A percentile compares a stretch with the other conserved stretches of the same genome.
Evolutionary conservation across 2,329 filamentous ascomycete genomes (phyloP).

Genomic region (Torrubiella hemipterigena): DNA sequence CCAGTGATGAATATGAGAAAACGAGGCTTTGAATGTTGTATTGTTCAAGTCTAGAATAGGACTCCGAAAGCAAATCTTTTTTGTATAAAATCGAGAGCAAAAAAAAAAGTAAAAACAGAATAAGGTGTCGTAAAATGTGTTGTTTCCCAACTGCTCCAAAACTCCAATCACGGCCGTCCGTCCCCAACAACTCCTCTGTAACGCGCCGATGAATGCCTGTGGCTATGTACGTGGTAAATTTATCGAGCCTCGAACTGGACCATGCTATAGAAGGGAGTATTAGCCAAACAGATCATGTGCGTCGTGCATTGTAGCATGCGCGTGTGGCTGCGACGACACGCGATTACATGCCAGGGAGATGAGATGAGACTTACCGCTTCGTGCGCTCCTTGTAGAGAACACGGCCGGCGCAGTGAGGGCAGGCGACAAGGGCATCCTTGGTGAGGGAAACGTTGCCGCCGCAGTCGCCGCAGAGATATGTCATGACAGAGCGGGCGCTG

Average conservation of each 20-base stretch:
- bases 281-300: too few species aligned
- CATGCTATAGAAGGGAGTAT: slow-evolving; percentile 53
- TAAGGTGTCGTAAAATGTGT: background rate
- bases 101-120: background rate
- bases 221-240: too few species aligned
- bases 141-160: slow-evolving; percentile 3
- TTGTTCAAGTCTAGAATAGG: too few species aligned
- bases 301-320: too few species aligned
- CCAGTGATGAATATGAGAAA: slow-evolving; percentile 5
- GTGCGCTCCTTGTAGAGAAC: slow-evolving; percentile 97
- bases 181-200: background rate
- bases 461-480: slow-evolving; percentile 32
- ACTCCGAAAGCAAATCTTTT: background rate
- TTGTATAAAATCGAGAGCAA: background rate
- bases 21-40: slow-evolving; percentile 12
- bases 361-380: slow-evolving; percentile 59
- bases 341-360: slow-evolving; percentile 2
- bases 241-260: slow-evolving; percentile 94
- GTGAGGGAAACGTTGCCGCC: slow-evolving; percentile 25
- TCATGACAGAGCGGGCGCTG: slow-evolving; percentile 23
- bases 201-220: too few species aligned
- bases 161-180: slow-evolving; percentile 6
- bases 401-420: slow-evolving; percentile 66
- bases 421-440: slow-evolving; percentile 37
- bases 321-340: too few species aligned